Conservation (phyloP, 2,329 filamentous ascomycete genomes). For the Lasiodiplodia theobromae region DNA sequence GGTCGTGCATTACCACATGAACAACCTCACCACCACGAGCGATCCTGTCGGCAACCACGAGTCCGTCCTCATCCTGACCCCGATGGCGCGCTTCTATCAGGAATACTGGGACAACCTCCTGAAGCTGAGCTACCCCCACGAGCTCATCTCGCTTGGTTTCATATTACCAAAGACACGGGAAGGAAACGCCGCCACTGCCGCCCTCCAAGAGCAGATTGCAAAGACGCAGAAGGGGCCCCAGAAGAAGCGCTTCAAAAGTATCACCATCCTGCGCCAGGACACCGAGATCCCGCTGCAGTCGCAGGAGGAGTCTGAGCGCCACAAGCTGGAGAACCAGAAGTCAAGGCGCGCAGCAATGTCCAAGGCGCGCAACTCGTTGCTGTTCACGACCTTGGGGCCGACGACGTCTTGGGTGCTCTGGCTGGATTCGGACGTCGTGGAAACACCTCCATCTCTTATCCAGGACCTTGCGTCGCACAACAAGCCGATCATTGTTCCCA, state of each 20-base stretch:
- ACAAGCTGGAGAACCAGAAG: conserved; percentile 92
- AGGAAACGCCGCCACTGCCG: conserved; percentile 83
- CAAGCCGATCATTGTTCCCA: conserved; percentile 90
- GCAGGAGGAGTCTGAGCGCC: conserved; percentile 86
- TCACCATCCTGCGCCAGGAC: conserved; percentile 95
- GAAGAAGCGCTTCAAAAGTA: conserved; percentile 84
- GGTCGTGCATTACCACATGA: conserved; percentile 91
- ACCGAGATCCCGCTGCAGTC: conserved; percentile 82
- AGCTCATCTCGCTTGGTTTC: conserved; percentile 93
- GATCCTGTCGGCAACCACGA: conserved; percentile 81
- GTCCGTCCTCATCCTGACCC: conserved; percentile 88
- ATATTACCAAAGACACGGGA: conserved; percentile 94
- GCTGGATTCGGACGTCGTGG: conserved; percentile 91
- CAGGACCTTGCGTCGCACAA: conserved; percentile 89
- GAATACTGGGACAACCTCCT: conserved; percentile 95
- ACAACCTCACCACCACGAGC: conserved; percentile 85
- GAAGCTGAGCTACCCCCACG: conserved; percentile 85
- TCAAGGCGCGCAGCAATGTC: conserved; percentile 86
- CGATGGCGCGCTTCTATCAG: conserved; percentile 90
- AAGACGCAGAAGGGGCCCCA: conserved; percentile 85
- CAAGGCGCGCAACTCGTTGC: conserved; percentile 87
- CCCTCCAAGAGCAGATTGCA: conserved; percentile 82
- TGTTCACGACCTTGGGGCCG: conserved; percentile 93
- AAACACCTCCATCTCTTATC: conserved; percentile 83
- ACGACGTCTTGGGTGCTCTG: conserved; percentile 95